phyloP scores from a whole-genome alignment of 495 filamentous ascomycete genomes.

The Bacidia rubella region DNA sequence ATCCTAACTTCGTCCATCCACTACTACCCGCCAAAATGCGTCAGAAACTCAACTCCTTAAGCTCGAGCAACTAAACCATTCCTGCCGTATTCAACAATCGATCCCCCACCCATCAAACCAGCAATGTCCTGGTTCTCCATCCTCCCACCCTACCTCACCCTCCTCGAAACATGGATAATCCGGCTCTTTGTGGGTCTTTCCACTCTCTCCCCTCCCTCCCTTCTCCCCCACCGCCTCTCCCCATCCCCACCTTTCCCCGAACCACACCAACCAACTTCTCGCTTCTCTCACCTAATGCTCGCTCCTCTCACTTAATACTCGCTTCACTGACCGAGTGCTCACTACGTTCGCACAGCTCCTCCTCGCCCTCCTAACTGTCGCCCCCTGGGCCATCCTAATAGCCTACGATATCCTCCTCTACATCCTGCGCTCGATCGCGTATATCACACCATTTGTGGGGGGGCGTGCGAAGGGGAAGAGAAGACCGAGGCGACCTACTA shows the following conservation, averaged over 20 bases:
- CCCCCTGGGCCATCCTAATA: slow-evolving; percentile 52
- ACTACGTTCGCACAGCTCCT: slow-evolving; percentile 39
- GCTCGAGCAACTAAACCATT: neutral
- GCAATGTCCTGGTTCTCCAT: slow-evolving; percentile 54
- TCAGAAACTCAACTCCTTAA: neutral
- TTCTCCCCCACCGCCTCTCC: neutral
- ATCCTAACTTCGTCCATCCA: no score
- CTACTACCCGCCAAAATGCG: no score
- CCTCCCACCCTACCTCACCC: slow-evolving; percentile 40
- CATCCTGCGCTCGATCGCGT: slow-evolving; percentile 41
- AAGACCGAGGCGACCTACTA: slow-evolving; percentile 49
- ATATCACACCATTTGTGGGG: slow-evolving; percentile 48
- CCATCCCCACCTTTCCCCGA: neutral
- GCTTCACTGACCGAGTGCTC: slow-evolving; percentile 5
- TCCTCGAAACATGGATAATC: slow-evolving; percentile 49
- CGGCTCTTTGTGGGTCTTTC: slow-evolving; percentile 45
- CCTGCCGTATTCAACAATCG: neutral
- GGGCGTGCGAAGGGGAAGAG: slow-evolving; percentile 49
- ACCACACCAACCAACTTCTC: neutral
- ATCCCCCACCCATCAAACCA: neutral
- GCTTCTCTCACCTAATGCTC: neutral
- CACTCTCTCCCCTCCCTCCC: neutral
- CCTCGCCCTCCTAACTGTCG: slow-evolving; percentile 48
- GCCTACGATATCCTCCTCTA: slow-evolving; percentile 57
- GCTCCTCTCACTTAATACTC: neutral